Percentiles rank a stretch among this genome's conserved stretches.
Evolutionary conservation across 257 asterid species (phyloP).

Genomic region (Fraxinus pennsylvanica): DNA sequence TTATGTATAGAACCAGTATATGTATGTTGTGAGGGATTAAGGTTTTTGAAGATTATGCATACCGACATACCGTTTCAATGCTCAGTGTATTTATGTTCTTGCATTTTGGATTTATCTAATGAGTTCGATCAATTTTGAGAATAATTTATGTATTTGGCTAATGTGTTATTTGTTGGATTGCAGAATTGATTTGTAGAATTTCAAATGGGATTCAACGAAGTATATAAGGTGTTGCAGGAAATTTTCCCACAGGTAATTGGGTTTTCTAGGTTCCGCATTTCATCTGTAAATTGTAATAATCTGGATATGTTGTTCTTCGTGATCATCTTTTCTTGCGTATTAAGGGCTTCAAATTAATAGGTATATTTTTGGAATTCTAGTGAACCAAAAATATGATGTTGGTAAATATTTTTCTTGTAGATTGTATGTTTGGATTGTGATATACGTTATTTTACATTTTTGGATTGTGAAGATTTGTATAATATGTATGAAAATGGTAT

Average conservation of each 20-base stretch:
- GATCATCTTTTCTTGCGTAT: neutral
- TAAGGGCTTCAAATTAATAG: neutral
- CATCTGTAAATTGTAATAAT: neutral
- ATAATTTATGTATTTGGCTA: slow-evolving; percentile 1
- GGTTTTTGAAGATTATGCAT: slow-evolving; percentile 26
- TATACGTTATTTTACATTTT: neutral
- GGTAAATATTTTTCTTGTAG: neutral
- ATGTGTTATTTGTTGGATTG: slow-evolving; percentile 22
- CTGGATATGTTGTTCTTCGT: slow-evolving; percentile 1
- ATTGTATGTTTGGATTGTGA: neutral
- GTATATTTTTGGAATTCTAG: neutral
- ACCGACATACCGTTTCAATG: slow-evolving; percentile 10
- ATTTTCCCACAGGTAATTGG: slow-evolving; percentile 51
- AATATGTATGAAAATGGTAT: neutral
- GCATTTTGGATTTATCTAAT: neutral
- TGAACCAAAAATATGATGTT: neutral
- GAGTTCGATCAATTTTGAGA: slow-evolving; percentile 10
- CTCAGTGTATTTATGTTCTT: neutral
- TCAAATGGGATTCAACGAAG: slow-evolving; percentile 35
- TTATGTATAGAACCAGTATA: neutral
- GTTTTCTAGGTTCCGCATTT: neutral
- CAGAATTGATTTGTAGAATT: slow-evolving; percentile 26
- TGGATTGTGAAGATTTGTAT: neutral
- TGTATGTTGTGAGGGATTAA: neutral
- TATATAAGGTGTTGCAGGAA: slow-evolving; percentile 30